These are phyloP conservation scores for Hypseocharis bilobata DNA, from an alignment of 441 rosid species.

Conservation along the genomic window DNA sequence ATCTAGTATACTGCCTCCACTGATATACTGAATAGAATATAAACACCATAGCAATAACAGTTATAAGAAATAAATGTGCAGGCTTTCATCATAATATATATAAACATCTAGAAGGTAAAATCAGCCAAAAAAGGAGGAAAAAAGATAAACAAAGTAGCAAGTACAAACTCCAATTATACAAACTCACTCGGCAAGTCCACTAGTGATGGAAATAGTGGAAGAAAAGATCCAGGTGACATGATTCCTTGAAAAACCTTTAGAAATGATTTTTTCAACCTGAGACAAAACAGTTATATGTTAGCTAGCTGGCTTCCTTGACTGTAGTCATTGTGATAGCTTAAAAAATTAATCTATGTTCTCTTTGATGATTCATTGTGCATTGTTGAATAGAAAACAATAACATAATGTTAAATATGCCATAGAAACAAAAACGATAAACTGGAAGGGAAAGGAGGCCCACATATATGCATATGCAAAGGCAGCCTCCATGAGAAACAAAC, in stretches of 20 bases:
- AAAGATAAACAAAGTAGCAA: neutral
- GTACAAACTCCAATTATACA: constrained; percentile 5
- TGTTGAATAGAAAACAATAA: neutral
- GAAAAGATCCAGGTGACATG: constrained; percentile 83
- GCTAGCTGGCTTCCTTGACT: constrained; percentile 12
- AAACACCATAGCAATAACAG: constrained; percentile 7
- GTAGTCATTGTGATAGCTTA: neutral
- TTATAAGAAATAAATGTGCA: neutral
- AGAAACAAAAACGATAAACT: neutral
- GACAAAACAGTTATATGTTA: constrained; percentile 18
- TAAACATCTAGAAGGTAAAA: neutral
- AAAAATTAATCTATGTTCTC: neutral
- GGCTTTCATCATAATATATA: constrained; percentile 9
- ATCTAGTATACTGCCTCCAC: neutral
- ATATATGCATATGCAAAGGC: neutral
- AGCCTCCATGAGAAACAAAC: neutral
- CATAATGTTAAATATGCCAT: neutral
- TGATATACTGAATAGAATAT: neutral
- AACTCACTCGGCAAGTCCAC: constrained; percentile 82
- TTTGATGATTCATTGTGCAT: neutral
- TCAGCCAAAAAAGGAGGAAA: neutral
- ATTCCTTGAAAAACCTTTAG: constrained; percentile 64
- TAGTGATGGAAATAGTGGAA: constrained; percentile 78
- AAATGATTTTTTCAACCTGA: constrained; percentile 75
- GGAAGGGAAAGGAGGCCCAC: neutral